These are phyloP conservation scores for Lachnellula cervina DNA, from an alignment of 2,329 filamentous ascomycete species.

Conservation along the genomic window DNA sequence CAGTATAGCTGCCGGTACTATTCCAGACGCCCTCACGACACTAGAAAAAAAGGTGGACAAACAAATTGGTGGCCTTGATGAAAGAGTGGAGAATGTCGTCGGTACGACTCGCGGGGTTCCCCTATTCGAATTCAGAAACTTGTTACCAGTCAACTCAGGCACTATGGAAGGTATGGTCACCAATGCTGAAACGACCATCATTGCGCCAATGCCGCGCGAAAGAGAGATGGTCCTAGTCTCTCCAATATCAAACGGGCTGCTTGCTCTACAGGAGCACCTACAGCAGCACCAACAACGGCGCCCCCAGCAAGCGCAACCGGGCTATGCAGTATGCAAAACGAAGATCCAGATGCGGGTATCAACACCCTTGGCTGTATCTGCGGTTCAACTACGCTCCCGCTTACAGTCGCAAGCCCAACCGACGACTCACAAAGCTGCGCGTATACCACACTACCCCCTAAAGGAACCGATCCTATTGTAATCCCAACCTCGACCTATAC, in stretches of 20 bases:
- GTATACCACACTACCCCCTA: no score
- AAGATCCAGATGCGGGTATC: background rate
- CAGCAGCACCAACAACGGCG: background rate
- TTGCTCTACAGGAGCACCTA: background rate
- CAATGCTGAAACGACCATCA: background rate
- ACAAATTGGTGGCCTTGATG: background rate
- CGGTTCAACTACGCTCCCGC: background rate
- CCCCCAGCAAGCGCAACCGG: background rate
- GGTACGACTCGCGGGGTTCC: conserved; percentile 3
- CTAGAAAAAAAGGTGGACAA: background rate
- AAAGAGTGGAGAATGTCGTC: conserved; percentile 1
- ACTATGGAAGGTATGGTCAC: conserved; percentile 1
- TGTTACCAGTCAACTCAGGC: background rate
- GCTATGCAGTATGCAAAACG: background rate
- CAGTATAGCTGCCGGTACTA: background rate
- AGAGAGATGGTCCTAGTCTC: background rate
- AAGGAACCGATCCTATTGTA: no score
- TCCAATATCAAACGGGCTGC: background rate
- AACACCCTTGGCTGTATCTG: background rate
- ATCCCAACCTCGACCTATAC: background rate
- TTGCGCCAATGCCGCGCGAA: conserved; percentile 2
- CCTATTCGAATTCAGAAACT: conserved; percentile 7
- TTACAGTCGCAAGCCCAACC: no score
- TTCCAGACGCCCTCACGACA: background rate
- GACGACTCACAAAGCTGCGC: no score